Conservation (phyloP, 306 rosid species). For the Casuarina equisetifolia region DNA sequence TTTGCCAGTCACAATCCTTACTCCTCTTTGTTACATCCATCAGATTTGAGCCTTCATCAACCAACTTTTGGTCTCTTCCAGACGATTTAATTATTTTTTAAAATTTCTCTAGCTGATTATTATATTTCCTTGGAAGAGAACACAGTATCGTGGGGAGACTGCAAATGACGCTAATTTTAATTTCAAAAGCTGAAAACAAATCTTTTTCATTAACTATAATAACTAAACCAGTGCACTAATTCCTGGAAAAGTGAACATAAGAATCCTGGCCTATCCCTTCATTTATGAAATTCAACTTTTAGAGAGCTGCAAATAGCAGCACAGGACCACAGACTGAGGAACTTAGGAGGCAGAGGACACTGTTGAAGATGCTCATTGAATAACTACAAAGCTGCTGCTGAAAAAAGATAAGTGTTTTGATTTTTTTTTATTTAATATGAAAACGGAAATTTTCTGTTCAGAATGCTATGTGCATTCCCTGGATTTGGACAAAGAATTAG, state of each 20-base stretch:
- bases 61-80: not conserved
- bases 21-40: not conserved
- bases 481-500: not conserved
- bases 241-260: not conserved
- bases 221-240: not conserved
- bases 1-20: not conserved
- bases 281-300: not conserved
- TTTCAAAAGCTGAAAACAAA: not conserved
- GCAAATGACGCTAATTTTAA: not conserved
- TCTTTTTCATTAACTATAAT: not conserved
- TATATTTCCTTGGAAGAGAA: not conserved
- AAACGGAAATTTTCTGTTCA: not conserved
- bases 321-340: not conserved
- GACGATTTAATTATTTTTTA: not conserved
- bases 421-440: not conserved
- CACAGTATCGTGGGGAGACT: not conserved
- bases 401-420: not conserved
- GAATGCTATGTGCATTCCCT: not conserved
- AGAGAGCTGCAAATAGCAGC: not conserved
- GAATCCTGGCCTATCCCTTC: not conserved
- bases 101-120: not conserved
- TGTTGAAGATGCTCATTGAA: not conserved
- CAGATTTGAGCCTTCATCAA: not conserved
- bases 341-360: not conserved
- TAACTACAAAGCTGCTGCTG: conserved; percentile 1